Evolutionary conservation across 352 stramenopile species (phyloP), one percentile per base, ranked within the genome.

Genomic region (Thalassiosira mediterranea): DNA sequence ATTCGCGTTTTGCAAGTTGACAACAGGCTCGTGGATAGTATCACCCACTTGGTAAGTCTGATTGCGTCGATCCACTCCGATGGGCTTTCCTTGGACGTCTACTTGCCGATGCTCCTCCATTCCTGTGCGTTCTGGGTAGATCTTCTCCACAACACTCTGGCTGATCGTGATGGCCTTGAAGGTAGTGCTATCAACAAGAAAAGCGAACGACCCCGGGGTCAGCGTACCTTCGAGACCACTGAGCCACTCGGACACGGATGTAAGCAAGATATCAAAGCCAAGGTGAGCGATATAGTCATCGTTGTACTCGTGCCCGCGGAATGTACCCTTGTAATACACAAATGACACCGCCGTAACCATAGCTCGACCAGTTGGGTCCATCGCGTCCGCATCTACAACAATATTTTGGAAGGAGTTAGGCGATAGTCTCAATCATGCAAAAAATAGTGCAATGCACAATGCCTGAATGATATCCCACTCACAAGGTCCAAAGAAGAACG

Each of bases 41-140:
- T 76, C 66, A 4, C 40, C 60, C 15, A 76, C 66, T 10, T 63
- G 21, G 25, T 72, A 76, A 26, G 66, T 76, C 28, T 63, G 66
- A 63, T 76, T 76, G 13, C 66, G 26, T 7, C 66, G 57, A 64
- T 76, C 66, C 3, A 63, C 56, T 11, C 52, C 1, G 19, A 76
- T 61, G 2, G 54, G 51, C 7, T 56, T 56, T 3, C 10, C 25
- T 15, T 40, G n/a, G 37, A 70, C 42, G 34, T 72, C 61, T 3
- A 56, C 62, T 1, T 70, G 15, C 13, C 66, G 42, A 7, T 19
- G 15, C 19, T 73, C 68, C 31, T 77, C 60, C 2, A 69, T 66
- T 23, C 58, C 59, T 13, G 58, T 73, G 4, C 57, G 26, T 15
- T 21, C 8, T 13, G 68, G 68, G 63, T 77, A 77, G n/a, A 77